phyloP scores from a whole-genome alignment of 345 rosid genomes.

The Odontarrhena argentea region DNA sequence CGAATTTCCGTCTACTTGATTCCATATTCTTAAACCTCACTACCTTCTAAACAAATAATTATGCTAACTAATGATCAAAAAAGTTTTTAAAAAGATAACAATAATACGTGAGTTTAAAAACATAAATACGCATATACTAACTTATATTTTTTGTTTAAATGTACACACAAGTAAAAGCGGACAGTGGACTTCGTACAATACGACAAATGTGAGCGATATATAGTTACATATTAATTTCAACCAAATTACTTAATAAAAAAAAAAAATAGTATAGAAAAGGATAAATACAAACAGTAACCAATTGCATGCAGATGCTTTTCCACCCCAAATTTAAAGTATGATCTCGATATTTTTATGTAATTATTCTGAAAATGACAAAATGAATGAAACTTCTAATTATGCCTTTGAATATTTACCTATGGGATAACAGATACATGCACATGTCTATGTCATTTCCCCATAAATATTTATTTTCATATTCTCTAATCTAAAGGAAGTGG shows the following conservation, averaged over 20 bases:
- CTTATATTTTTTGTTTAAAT: not conserved
- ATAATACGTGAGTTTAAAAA: constrained; percentile 6
- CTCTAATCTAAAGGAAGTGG: constrained; percentile 25
- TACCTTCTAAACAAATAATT: constrained; percentile 27
- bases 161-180: too few relatives aligned
- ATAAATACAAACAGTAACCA: too few relatives aligned
- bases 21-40: constrained; percentile 31
- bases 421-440: constrained; percentile 24
- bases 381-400: not conserved
- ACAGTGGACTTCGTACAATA: not conserved
- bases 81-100: not conserved
- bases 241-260: not conserved
- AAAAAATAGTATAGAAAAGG: too few relatives aligned
- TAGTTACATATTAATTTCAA: not conserved
- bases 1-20: constrained; percentile 5
- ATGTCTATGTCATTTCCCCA: constrained; percentile 17
- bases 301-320: too few relatives aligned
- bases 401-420: not conserved
- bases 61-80: constrained; percentile 12
- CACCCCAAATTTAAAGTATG: not conserved
- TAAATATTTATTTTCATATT: not conserved
- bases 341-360: not conserved
- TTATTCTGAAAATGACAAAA: not conserved
- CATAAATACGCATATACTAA: not conserved
- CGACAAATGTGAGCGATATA: not conserved